phyloP scores from a whole-genome alignment of 768 basidiomycete genomes.

The Sistotremastrum niveocremeum region DNA sequence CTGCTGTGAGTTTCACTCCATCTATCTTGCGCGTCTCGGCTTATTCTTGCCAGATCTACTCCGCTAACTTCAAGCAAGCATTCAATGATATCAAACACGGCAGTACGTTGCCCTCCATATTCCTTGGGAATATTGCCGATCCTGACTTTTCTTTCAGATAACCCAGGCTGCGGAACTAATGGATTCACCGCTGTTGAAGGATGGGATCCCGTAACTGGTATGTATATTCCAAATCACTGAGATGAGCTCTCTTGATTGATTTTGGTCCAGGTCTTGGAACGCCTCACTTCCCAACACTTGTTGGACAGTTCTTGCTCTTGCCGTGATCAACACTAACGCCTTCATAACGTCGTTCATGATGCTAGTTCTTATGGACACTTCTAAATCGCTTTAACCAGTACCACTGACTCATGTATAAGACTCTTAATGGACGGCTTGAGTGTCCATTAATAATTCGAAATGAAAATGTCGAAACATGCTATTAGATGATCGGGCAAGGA shows the following conservation, averaged over 20 bases:
- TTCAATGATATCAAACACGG: slow-evolving; percentile 17
- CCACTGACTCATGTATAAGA: too few relatives aligned
- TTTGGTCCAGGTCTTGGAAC: slow-evolving; percentile 27
- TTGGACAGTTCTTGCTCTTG: slow-evolving; percentile 21
- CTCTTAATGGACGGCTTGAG: too few relatives aligned
- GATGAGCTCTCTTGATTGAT: too few relatives aligned
- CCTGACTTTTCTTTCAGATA: not conserved
- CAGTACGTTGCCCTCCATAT: slow-evolving; percentile 25
- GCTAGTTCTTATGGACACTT: too few relatives aligned
- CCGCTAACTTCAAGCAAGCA: slow-evolving; percentile 6
- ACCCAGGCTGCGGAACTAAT: slow-evolving; percentile 10
- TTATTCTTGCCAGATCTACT: slow-evolving; percentile 9
- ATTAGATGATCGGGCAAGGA: too few relatives aligned
- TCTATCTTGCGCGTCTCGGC: not conserved
- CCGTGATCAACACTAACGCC: too few relatives aligned
- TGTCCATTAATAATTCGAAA: too few relatives aligned
- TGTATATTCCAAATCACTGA: too few relatives aligned
- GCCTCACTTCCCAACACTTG: slow-evolving; percentile 26
- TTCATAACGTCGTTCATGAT: too few relatives aligned
- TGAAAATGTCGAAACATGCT: too few relatives aligned
- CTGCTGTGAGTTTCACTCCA: slow-evolving; percentile 31
- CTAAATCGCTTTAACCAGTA: too few relatives aligned
- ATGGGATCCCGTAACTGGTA: slow-evolving; percentile 21
- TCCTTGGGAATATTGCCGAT: too few relatives aligned
- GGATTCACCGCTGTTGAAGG: slow-evolving; percentile 8